Base-by-base conservation (phyloP, 164 flowering plant species). In the Stephania yunnanensis region DNA sequence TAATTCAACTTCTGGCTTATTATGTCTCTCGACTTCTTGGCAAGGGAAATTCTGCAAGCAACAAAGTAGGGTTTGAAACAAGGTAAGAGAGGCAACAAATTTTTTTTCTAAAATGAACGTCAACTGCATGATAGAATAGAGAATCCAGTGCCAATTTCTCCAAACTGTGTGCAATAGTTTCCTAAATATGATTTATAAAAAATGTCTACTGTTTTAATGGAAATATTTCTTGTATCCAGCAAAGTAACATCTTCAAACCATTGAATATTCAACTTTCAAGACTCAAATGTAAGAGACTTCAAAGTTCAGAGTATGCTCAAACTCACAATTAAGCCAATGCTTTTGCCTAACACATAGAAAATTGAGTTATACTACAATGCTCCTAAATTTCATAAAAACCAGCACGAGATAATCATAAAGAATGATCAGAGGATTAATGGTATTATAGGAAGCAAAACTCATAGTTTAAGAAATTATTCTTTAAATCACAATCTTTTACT, bases 1-100 rank as follows among this genome's bases (percentile, higher is more conserved):
- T 48, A 95, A 84, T 83, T 95, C 99, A 78, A 92, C 99, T 84
- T 95, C 98, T 46, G 99, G 99, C 86, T 95, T 95, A 87, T 95
- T 95, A 79, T 95, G 99, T 79, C 99, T 91, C 82, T 93, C 99
- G 78, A 95, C 99, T 91, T 95, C 99, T 89, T 95, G 99, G 83
- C 99, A 95, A 74, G 98, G 98, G 74, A 95, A 95, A 76, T 93
- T 95, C 99, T 95, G 89, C 85, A 88, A 82, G 69, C 64, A 77
- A 52, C 63, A 67, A 31, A 30, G 9, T 73, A 65, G 74, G 13
- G 70, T 50, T 0, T 25, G 25, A 36, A 2, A 36, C 42, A 36
- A 36, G 42, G 42, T 36, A 2, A 36, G 42, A 36, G 42, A 36
- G 42, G 42, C 42, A 4, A 36, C 42, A 36, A 36, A 36, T 2